Base-by-base conservation (phyloP, 352 stramenopile genomes). In the Plasmopara halstedii region DNA sequence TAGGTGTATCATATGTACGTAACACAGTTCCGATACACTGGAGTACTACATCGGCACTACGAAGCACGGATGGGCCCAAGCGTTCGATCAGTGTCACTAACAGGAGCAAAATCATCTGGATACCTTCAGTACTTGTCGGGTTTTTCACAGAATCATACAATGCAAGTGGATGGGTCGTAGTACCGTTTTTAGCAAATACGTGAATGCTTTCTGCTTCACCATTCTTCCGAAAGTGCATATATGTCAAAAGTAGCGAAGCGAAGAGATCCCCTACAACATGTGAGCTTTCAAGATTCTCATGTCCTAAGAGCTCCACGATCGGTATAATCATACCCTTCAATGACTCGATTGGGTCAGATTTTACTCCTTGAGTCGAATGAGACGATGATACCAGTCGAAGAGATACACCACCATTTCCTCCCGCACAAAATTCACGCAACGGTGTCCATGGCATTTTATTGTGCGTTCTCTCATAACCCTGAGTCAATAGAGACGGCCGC, bases 221-320 rank as follows among this genome's bases (percentile, higher is more conserved):
- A 11, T 35, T 36, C 27, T 69, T 81, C 20, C 73, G 61, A 3
- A 89, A 56, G 3, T 71, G 47, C 81, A 90, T 90, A 51, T 90
- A 90, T 11, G 67, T 85, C 6, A 86, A 61, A 34, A 93, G 43
- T 7, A 93, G 59, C 6, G 73, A 86, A 25, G 72, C 64, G 53
- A 93, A 90, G 4, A 93, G 58, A 6, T 89, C 64, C 2, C 81
- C 77, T 11, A 89, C 74, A 6, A 90, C 81, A 25, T 78, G 49
- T 0, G 59, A 83, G 0, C 45, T 53, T 47, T 89, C 72, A 6
- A 90, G 60, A 15, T 88, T 62, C 41, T 85, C 83, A n/a, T 60
- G 56, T 4, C 62, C 54, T 1, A 93, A 50, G 14, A 90, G 25
- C 25, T 85, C 60, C 2, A 85, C 64, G 23, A 88, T 26, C 6